Base-by-base conservation (phyloP, 192 early-diverging fungal genomes). In the Oehlia diaphana region DNA sequence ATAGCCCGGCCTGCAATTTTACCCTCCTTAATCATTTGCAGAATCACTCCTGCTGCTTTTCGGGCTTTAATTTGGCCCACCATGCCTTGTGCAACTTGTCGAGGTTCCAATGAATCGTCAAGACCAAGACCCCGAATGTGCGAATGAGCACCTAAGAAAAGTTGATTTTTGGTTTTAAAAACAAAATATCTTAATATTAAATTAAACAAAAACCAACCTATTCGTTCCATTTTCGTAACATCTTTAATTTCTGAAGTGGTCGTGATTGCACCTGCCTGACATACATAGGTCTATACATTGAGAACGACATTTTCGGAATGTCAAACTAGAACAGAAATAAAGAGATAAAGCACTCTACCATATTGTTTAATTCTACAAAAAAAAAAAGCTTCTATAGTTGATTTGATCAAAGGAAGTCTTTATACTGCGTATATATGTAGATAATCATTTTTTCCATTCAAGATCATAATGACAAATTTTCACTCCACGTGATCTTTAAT, bases 1-100 rank as follows among this genome's bases (percentile, higher is more conserved):
- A 99, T 93, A 12, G 98, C 96, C 12, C 98, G 91, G 64, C 98
- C 98, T 39, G 97, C 96, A 84, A 97, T 98, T 82, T 96, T 96
- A 12, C 98, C 98, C 69, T 98, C 94, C 86, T 98, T 95, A 79
- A 99, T 98, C 88, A 99, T 94, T 80, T 95, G 92, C 58, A 98
- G 89, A 83, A 98, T 97, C 13, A 99, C 92, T 33, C 98, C 98
- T 10, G 98, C 98, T 8, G 97, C 97, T 73, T 94, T 96, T 76
- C 98, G 93, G 39, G 98, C 97, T 83, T 96, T 92, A 33, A 93
- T 81, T 84, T 98, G 97, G 3, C 98, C 98, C 61, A 99, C 98
- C 98, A 99, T 98, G 66, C 98, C 98, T 83, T 98, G 96, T 49
- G 94, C 93, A 26, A 91, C 91, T 33, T 84, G 81, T 28, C 95